Base-by-base conservation (phyloP, 148 eudicot species). In the Agrostemma githago region DNA sequence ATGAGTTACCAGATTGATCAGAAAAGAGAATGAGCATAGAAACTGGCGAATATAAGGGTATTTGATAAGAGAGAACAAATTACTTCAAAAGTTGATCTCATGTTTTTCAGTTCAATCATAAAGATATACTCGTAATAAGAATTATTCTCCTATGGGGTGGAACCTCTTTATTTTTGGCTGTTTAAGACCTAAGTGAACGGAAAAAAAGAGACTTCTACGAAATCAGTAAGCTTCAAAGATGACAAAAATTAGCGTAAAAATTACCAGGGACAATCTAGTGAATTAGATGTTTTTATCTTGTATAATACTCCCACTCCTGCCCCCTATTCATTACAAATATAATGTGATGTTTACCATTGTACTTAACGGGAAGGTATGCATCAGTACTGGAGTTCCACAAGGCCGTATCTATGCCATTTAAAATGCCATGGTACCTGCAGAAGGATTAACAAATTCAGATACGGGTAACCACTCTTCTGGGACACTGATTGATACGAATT, bases 341-440 rank as follows among this genome's bases (percentile, higher is more conserved):
- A 48, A 20, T 10, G 21, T 68, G 15, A 68, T 69, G 62, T 14
- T 77, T 89, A 92, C 97, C 97, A 78, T 80, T 74, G 74, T 81
- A 92, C 44, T 82, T 84, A 58, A 89, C 89, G 44, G 97, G 96
- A 83, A 92, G 77, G 77, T 80, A 88, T 20, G 59, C 68, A 80
- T 92, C 95, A 12, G 86, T 85, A 64, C 82, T 83, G 17, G 97
- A 92, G 79, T 92, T 90, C 97, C 97, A 92, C 79, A 82, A 79
- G 6, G 74, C 83, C 73, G 87, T 85, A 81, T 90, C 97, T 73
- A 92, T 84, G 78, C 96, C 97, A 84, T 90, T 92, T 69, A 92
- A 82, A 73, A 92, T 86, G 41, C 97, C 97, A 71, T 2, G 68
- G 74, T 92, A 92, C 86, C 97, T 92, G 80, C 73, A 87, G 41